Evolutionary conservation across 352 stramenopile species (phyloP), one percentile per base, ranked within the genome.

Genomic region (Globisporangium parvum): DNA sequence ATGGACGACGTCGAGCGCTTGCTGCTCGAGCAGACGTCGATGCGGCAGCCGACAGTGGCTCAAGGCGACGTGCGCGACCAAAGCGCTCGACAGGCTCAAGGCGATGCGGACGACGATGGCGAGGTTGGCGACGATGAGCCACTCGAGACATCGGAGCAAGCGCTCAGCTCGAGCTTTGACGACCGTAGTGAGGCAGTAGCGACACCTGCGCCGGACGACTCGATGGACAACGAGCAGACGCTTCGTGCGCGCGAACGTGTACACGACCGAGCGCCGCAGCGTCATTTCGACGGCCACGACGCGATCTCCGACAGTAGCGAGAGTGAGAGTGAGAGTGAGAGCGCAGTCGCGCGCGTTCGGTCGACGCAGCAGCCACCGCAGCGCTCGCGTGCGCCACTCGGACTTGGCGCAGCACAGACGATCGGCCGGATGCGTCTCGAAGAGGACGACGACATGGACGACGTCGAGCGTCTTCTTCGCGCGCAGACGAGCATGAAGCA

Each of bases 1-100:
- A 70, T 71, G 55, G 67, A 71, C 44, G 67, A 74, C 47, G 57
- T 74, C 1, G 60, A 74, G 50, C 61, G 56, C 9, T 52, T 71
- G 1, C 53, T 70, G 2, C 41, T 57, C 2, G 44, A 52, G 14
- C 41, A 63, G 15, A 57, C 57, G 0, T 53, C 45, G 2, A 54
- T 48, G 37, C 37, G 45, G n/a, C 45, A 52, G 20, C 21, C 21
- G 23, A 14, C 17, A 31, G 12, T 10, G 49, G 46, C 23, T 37
- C 31, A 15, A 18, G 12, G 10, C 21, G 10, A 23, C 50, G 18
- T 17, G 15, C 39, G 18, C 2, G 20, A 12, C 6, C 31, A 37
- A 9, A 8, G 2, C 39, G 10, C 46, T 0, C 11, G 12, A 14
- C 18, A 17, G 35, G 40, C 10, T 23, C 8, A 2, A 11, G 24